These are phyloP conservation scores for Aspergillus conjunctus DNA, from an alignment of 495 filamentous ascomycete species.

Conservation along the genomic window DNA sequence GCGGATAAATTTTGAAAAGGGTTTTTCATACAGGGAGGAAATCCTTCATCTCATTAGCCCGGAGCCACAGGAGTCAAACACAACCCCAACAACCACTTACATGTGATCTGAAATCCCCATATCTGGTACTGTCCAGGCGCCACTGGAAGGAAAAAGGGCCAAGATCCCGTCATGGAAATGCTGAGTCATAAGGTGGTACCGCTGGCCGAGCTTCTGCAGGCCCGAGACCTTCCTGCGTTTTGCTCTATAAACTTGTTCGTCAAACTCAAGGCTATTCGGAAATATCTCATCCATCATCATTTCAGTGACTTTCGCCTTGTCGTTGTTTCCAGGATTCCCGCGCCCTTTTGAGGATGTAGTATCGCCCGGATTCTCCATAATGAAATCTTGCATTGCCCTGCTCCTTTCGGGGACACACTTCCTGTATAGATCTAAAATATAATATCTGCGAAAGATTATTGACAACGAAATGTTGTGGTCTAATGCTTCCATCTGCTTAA, in stretches of 20 bases:
- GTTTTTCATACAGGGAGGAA: background rate
- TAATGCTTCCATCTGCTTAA: background rate
- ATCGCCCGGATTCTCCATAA: background rate
- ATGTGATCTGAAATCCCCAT: background rate
- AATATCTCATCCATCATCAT: background rate
- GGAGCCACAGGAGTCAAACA: background rate
- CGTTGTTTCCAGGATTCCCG: background rate
- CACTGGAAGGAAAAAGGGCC: background rate
- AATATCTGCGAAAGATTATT: background rate
- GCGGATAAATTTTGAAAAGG: background rate
- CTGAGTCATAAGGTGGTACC: background rate
- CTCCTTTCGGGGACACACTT: background rate
- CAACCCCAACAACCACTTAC: background rate
- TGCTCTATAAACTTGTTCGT: no score
- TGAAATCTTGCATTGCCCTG: background rate
- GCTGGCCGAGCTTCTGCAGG: background rate
- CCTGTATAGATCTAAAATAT: background rate
- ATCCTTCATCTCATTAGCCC: background rate
- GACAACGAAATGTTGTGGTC: background rate
- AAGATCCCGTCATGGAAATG: background rate
- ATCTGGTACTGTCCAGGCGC: background rate
- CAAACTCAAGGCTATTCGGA: no score
- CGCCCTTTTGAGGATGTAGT: background rate
- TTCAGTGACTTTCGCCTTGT: background rate
- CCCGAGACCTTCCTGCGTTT: background rate